Evolutionary conservation across 768 basidiomycete species (phyloP), one percentile per base, ranked within the genome.

Genomic region (Suillus alpinus): DNA sequence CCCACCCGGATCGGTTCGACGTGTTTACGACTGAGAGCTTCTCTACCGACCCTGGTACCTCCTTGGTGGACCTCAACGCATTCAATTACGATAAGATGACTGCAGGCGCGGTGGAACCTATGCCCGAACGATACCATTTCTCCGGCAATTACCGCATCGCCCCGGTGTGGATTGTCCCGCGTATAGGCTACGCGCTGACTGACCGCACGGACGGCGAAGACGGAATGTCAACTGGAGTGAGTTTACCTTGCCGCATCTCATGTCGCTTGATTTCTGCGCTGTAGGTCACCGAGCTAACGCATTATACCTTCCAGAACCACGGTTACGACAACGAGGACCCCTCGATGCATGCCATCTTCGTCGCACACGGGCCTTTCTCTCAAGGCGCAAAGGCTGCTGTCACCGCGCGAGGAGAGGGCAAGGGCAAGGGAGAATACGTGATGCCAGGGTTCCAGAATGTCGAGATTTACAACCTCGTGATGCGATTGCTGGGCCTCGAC

Each of bases 331-430:
- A 94, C 65, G 72, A 81, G 18, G 85, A 87, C 44, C 68, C 78
- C 13, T 78, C 88, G 6, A 96, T 96, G 95, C 85, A 86, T 56
- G 94, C 94, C 2, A 88, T 93, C 70, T 95, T 96, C 72, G 87
- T 96, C 60, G 94, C 92, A 10, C 92, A 94, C 69, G 95, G 95
- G 1, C 95, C 95, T 0, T 95, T 94, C 72, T 86, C 89, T 14
- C 74, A 83, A 12, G 81, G 84, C 46, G 80, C 86, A 57, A 94
- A 93, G 72, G 59, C 72, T 59, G 75, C 79, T 4, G 78, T 86
- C 57, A 64, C 59, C 41, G 73, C 70, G 29, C 44, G 20, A 46
- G 57, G 50, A 23, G 64, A 63, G 26, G 5, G 29, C 4, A 26
- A 37, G 29, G 23, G 26, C 1, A 31, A 32, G 12, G 84, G 85